Conservation (phyloP, 1,139 yeast genomes). For the Hyphopichia khmerensis region DNA sequence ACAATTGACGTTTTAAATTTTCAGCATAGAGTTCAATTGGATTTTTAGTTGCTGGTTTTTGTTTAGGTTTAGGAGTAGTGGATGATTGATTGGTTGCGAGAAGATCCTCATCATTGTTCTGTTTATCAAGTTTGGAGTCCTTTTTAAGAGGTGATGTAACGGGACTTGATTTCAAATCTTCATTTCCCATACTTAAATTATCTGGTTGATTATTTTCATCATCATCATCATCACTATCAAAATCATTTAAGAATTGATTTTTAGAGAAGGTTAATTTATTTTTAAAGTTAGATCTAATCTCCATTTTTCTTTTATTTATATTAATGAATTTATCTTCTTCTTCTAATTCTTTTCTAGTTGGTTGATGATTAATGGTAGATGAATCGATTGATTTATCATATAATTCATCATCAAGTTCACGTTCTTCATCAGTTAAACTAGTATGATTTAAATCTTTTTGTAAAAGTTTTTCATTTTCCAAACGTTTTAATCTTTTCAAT, state of each 20-base stretch:
- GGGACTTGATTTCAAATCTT: conserved; percentile 23
- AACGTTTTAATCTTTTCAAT: conserved; percentile 21
- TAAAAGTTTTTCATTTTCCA: conserved; percentile 19
- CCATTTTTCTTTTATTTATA: conserved; percentile 33
- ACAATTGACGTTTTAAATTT: conserved; percentile 24
- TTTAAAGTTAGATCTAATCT: conserved; percentile 34
- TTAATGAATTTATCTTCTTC: conserved; percentile 37
- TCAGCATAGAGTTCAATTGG: conserved; percentile 42
- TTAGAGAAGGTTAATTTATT: conserved; percentile 29
- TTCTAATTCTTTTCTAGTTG: conserved; percentile 23
- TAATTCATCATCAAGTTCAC: conserved; percentile 27
- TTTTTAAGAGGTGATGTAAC: conserved; percentile 34
- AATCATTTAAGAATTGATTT: conserved; percentile 32
- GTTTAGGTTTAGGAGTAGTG: conserved; percentile 8
- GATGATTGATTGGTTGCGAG: conserved; percentile 6
- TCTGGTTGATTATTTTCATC: background rate
- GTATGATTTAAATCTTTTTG: conserved; percentile 35
- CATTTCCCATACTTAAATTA: conserved; percentile 8
- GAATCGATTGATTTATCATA: conserved; percentile 11
- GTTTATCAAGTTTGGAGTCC: conserved; percentile 5
- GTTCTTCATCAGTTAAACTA: conserved; percentile 43
- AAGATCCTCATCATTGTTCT: background rate
- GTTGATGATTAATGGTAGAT: conserved; percentile 2
- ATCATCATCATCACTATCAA: conserved; percentile 30
- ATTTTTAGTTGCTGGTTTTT: conserved; percentile 12